A percentile compares a stretch with the other conserved stretches of the same genome.
These are phyloP conservation scores for Xylariomycetidae sp. DNA, from an alignment of 2,329 filamentous ascomycete species.

Conservation along the genomic window DNA sequence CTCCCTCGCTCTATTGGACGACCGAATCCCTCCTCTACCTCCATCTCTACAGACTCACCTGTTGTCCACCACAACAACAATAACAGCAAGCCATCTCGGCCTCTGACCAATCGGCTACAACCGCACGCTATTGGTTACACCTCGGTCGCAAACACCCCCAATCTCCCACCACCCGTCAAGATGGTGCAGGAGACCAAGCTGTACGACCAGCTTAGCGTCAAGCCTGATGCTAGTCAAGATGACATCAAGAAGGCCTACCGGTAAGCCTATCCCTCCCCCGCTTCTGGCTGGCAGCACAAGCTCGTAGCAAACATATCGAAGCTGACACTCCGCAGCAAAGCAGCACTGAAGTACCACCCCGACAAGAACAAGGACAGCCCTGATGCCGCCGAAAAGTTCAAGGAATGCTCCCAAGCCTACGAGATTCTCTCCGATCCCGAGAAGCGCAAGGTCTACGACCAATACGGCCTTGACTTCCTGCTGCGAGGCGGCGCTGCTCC, in stretches of 20 bases:
- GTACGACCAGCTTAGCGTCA: conserved; percentile 79
- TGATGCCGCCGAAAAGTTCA: conserved; percentile 85
- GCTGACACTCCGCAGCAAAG: conserved; percentile 57
- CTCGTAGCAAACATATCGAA: too few relatives aligned
- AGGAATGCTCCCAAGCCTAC: conserved; percentile 95
- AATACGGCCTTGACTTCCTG: conserved; percentile 89
- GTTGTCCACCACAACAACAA: too few relatives aligned
- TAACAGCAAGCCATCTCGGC: too few relatives aligned
- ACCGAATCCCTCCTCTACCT: too few relatives aligned
- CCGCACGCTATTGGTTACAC: neutral
- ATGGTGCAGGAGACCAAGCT: conserved; percentile 94
- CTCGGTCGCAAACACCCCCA: too few relatives aligned
- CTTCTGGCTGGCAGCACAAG: neutral
- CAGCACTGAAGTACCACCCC: conserved; percentile 86
- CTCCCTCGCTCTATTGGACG: too few relatives aligned
- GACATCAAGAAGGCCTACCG: conserved; percentile 97
- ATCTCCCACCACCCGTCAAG: conserved; percentile 38
- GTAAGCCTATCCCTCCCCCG: conserved; percentile 41
- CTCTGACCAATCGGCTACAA: neutral
- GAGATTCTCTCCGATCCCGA: conserved; percentile 96
- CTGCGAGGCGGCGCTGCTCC: conserved; percentile 70
- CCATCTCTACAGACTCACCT: too few relatives aligned
- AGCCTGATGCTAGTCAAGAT: conserved; percentile 76
- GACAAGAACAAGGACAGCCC: conserved; percentile 97
- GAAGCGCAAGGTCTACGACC: conserved; percentile 92